Evolutionary conservation across 2,329 filamentous ascomycete species (phyloP).

Genomic region (Remersonia thermophila): DNA sequence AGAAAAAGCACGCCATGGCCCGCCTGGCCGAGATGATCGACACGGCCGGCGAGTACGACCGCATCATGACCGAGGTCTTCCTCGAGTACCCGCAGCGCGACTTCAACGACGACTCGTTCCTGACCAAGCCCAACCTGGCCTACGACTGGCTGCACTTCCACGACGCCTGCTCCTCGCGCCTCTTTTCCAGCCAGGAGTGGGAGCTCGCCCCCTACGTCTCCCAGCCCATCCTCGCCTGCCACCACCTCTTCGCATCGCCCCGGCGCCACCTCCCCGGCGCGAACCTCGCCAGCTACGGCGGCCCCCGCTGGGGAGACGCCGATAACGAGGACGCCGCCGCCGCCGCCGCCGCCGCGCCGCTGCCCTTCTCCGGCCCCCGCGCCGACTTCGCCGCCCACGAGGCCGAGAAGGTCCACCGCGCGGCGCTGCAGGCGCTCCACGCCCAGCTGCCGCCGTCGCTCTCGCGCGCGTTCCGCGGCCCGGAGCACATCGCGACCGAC

Average conservation of each 20-base stretch:
- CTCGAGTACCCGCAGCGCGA: constrained; percentile 73
- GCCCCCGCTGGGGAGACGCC: constrained; percentile 26
- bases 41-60: constrained; percentile 65
- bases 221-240: constrained; percentile 78
- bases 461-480: constrained; percentile 64
- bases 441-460: constrained; percentile 59
- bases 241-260: constrained; percentile 75
- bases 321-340: constrained; percentile 36
- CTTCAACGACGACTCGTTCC: constrained; percentile 84
- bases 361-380: constrained; percentile 69
- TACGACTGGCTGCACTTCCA: constrained; percentile 97
- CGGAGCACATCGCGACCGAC: constrained; percentile 65
- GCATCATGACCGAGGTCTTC: constrained; percentile 74
- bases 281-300: constrained; percentile 28
- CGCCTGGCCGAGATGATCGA: constrained; percentile 65
- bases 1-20: constrained; percentile 60
- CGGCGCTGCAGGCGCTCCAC: constrained; percentile 62
- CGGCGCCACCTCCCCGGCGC: constrained; percentile 31
- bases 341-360: constrained; percentile 33
- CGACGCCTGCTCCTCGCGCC: constrained; percentile 64
- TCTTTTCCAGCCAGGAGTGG: constrained; percentile 84
- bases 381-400: constrained; percentile 77
- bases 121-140: constrained; percentile 74
- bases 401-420: constrained; percentile 63
- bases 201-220: constrained; percentile 80